These are phyloP conservation scores for Diplocarpon rosae DNA, from an alignment of 2,329 filamentous ascomycete genomes.

Conservation along the genomic window DNA sequence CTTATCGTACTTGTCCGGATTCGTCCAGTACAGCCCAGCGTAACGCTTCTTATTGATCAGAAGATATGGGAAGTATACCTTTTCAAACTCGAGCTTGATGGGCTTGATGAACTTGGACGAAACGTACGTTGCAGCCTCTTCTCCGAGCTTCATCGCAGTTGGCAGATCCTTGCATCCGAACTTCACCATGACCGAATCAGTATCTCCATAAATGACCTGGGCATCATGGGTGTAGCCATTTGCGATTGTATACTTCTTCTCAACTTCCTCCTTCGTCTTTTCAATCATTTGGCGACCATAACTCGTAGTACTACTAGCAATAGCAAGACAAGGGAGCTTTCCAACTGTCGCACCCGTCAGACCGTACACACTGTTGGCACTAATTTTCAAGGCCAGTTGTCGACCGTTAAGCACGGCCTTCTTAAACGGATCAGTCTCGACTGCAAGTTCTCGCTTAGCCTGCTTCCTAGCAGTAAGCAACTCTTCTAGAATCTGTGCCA, in stretches of 20 bases:
- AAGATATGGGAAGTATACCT: slow-evolving; percentile 95
- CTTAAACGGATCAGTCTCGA: slow-evolving; percentile 91
- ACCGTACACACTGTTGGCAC: slow-evolving; percentile 96
- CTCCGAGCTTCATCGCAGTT: slow-evolving; percentile 88
- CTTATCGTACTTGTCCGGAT: slow-evolving; percentile 89
- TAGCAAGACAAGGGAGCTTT: slow-evolving; percentile 87
- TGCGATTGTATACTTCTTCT: slow-evolving; percentile 76
- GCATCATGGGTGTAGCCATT: slow-evolving; percentile 94
- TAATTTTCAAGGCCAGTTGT: slow-evolving; percentile 90
- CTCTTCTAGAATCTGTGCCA: slow-evolving; percentile 94
- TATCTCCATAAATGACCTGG: slow-evolving; percentile 96
- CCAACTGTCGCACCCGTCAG: slow-evolving; percentile 92
- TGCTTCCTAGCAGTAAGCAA: slow-evolving; percentile 83
- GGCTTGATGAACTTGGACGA: slow-evolving; percentile 90
- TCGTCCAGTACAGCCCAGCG: slow-evolving; percentile 95
- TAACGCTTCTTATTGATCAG: slow-evolving; percentile 99
- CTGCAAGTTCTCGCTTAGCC: slow-evolving; percentile 79
- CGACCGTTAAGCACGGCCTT: slow-evolving; percentile 96
- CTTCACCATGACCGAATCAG: slow-evolving; percentile 99
- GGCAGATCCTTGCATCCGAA: slow-evolving; percentile 82
- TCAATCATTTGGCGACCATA: slow-evolving; percentile 99
- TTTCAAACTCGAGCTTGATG: slow-evolving; percentile 98
- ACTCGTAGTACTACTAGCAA: slow-evolving; percentile 92
- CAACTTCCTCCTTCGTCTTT: slow-evolving; percentile 92
- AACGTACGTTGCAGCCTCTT: slow-evolving; percentile 81